Base-by-base conservation (phyloP, 805 yeast genomes). In the Starmerella kuoi region DNA sequence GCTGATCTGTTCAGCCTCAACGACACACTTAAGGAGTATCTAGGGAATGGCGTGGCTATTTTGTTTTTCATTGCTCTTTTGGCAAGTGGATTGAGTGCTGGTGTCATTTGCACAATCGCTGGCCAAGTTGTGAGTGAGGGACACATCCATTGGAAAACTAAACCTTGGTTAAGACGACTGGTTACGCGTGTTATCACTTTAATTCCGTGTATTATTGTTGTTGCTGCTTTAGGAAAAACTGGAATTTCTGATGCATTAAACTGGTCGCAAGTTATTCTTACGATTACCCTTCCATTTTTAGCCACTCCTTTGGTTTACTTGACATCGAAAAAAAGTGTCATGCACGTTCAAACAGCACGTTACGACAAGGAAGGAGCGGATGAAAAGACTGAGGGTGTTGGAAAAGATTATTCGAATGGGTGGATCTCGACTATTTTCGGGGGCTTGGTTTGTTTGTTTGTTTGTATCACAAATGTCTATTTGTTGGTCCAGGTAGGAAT, bases 51-150 rank as follows among this genome's bases (percentile, higher is more conserved):
- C 7, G 93, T 85, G 0, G 96, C 95, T 22, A 76, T 84, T 1
- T 61, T 85, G 0, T 87, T 87, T 62, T 85, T 85, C 71, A 59
- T 84, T 40, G 95, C 95, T 0, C 66, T 87, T 52, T 64, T 87
- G 31, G 73, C 82, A 45, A 79, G 91, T 44, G 95, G 95, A 5
- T 86, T 82, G 55, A 79, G 87, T 35, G 95, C 95, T 0, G 94
- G 95, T 37, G 76, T 87, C 33, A 87, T 86, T 2, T 86, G 95
- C 59, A 87, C 96, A 0, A 79, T 87, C 64, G 84, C 94, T 0
- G 95, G 95, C 8, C 94, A 87, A 61, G 77, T 87, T 52, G 95
- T 87, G 2, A 74, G 85, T 51, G 96, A 87, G 59, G 96, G 96
- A 1, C 88, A 83, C 55, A 65, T 87, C 31, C 72, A 77, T 40